Base-by-base conservation (phyloP, 371 early-diverging fungal genomes). In the Mycotypha africana region DNA sequence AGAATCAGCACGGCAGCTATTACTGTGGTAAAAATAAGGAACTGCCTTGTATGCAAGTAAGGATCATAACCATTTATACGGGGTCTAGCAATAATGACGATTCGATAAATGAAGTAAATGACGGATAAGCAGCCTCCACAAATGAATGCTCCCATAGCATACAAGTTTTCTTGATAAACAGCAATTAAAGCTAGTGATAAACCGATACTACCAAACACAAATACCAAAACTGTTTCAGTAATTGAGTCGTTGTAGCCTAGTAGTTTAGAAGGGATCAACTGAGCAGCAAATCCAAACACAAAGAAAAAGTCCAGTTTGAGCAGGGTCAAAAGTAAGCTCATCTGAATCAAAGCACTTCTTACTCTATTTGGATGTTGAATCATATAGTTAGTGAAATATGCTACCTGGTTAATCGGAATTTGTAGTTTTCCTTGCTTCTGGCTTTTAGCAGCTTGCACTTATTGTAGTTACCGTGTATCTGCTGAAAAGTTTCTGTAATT, bases 401-500 rank as follows among this genome's bases (percentile, higher is more conserved):
- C 28, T 28, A 5, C 8, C 28, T 28, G 5, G 11, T 28, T 28
- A 8, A 28, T 28, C 11, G 28, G 14, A 11, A 28, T 28, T 11
- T 11, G 5, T 28, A 8, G 5, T 28, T 28, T 28, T 28, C 11
- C 28, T 28, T 28, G 5, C 11, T 28, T 8, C 28, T 28, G n/a
- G n/a, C n/a, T n/a, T n/a, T n/a, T n/a, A n/a, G n/a, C 31, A 42
- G 31, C 4, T 26, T 16, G 15, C 11, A 15, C 16, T 30, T 6
- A 31, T 28, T 2, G n/a, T n/a, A n/a, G 21, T 48, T 67, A 72
- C 73, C 60, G 56, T 38, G 70, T 56, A 47, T 74, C 75, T 21
- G 75, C 75, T 21, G 75, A 70, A 34, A 74, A 74, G 36, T 56
- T 64, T 31, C 71, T 54, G 41, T 74, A 74, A 28, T 74, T 74